Evolutionary conservation across 352 stramenopile species (phyloP).

Genomic region (Pythium pyrilobum): DNA sequence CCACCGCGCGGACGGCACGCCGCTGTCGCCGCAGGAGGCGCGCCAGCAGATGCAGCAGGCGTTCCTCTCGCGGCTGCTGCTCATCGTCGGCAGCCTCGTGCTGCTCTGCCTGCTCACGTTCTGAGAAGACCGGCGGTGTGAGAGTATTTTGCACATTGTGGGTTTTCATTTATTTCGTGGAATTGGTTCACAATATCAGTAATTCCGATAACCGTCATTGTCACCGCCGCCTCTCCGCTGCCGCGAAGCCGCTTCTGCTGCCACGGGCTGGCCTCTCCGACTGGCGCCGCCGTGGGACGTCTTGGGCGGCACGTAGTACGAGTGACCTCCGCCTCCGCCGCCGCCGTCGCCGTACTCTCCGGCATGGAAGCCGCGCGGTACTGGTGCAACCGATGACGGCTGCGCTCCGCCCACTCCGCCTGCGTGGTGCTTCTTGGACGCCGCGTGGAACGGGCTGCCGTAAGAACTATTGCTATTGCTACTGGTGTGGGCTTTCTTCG

Average conservation of each 20-base stretch:
- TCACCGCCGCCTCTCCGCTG: constrained; percentile 17
- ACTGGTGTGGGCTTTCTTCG: constrained; percentile 23
- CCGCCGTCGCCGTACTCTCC: background rate
- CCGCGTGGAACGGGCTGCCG: background rate
- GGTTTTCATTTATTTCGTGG: background rate
- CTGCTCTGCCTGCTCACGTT: constrained; percentile 70
- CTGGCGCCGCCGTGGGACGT: constrained; percentile 15
- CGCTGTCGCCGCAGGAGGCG: constrained; percentile 40
- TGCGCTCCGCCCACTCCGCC: background rate
- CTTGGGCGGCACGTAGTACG: constrained; percentile 22
- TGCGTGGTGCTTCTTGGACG: background rate
- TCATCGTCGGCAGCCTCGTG: constrained; percentile 66
- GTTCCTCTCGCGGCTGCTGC: constrained; percentile 65
- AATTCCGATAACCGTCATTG: constrained; percentile 18
- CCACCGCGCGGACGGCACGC: constrained; percentile 38
- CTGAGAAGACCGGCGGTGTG: constrained; percentile 13
- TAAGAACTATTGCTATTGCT: constrained; percentile 19
- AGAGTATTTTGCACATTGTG: background rate
- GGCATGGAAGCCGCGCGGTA: constrained; percentile 5
- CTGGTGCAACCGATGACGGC: background rate
- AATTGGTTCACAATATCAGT: background rate
- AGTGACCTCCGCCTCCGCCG: background rate
- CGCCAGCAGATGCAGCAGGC: constrained; percentile 67
- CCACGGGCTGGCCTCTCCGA: background rate
- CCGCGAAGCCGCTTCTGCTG: constrained; percentile 1